phyloP scores from a whole-genome alignment of 2,329 filamentous ascomycete species.

The Clarireedia hainanense region DNA sequence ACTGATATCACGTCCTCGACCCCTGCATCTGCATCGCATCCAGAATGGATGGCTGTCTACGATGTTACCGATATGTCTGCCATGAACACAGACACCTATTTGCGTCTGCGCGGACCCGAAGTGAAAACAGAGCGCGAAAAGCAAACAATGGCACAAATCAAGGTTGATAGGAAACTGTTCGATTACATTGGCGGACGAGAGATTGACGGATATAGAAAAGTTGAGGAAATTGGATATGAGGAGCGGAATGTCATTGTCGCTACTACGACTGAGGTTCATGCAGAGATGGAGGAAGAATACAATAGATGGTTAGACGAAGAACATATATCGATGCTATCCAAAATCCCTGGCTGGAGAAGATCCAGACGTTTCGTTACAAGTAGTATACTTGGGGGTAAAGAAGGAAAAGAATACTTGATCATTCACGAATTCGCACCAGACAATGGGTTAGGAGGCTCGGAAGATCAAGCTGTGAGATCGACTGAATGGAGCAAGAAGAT shows the following conservation, averaged over 20 bases:
- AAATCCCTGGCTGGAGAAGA: conserved; percentile 72
- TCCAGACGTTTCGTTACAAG: conserved; percentile 64
- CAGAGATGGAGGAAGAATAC: conserved; percentile 48
- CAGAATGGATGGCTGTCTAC: conserved; percentile 73
- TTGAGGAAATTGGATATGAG: conserved; percentile 53
- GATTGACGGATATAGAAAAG: conserved; percentile 46
- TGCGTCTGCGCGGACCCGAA: conserved; percentile 48
- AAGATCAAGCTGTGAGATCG: conserved; percentile 53
- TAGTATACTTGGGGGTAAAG: conserved; percentile 46
- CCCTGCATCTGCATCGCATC: conserved; percentile 34
- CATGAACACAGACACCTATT: conserved; percentile 64
- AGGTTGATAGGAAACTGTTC: conserved; percentile 64
- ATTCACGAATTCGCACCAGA: conserved; percentile 64
- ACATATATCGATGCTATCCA: conserved; percentile 62
- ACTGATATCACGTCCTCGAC: conserved; percentile 40
- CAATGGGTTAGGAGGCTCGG: conserved; percentile 59
- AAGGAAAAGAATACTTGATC: conserved; percentile 50
- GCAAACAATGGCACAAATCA: conserved; percentile 55
- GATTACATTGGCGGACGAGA: conserved; percentile 54
- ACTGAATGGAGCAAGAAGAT: conserved; percentile 57
- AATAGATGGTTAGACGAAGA: conserved; percentile 68
- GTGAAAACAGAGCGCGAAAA: conserved; percentile 52
- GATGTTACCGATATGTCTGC: conserved; percentile 69
- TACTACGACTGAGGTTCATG: conserved; percentile 45
- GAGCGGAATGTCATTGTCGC: conserved; percentile 54